A percentile compares a stretch with the other conserved stretches of the same genome.
phyloP scores from a whole-genome alignment of 768 basidiomycete genomes.

The Collybiopsis luxurians region DNA sequence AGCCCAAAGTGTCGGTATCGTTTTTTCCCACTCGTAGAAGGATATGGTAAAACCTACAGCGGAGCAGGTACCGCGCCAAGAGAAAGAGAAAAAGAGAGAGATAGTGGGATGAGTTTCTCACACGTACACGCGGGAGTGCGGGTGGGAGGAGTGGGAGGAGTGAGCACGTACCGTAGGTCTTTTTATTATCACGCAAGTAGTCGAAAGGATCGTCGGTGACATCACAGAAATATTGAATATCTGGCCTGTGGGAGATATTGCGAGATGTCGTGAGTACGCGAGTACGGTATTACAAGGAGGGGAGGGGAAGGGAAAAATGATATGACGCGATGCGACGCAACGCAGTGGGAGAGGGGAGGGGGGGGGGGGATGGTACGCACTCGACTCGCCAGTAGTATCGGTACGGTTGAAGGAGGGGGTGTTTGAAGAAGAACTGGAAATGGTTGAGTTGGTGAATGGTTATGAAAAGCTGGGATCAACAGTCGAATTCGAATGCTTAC shows the following conservation, averaged over 20 bases:
- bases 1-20: conserved; percentile 78
- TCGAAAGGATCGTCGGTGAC: conserved; percentile 67
- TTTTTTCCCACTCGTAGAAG: conserved; percentile 72
- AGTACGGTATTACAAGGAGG: too few species aligned
- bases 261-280: too few species aligned
- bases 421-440: conserved; percentile 82
- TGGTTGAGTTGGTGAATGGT: conserved; percentile 4
- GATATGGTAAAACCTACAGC: conserved; percentile 68
- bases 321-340: too few species aligned
- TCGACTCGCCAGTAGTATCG: conserved; percentile 79
- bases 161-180: conserved; percentile 54
- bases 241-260: conserved; percentile 50
- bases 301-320: too few species aligned
- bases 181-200: conserved; percentile 69
- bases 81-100: background rate
- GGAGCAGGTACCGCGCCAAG: conserved; percentile 20
- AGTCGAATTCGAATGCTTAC: conserved; percentile 39
- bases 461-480: background rate
- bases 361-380: conserved; percentile 25
- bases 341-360: conserved; percentile 6
- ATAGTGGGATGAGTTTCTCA: conserved; percentile 7
- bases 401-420: conserved; percentile 63
- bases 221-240: conserved; percentile 76
- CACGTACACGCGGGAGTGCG: too few species aligned
- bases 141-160: background rate